Base-by-base conservation (phyloP, 1,284 basidiomycete species). In the Fomitopsis palustris region DNA sequence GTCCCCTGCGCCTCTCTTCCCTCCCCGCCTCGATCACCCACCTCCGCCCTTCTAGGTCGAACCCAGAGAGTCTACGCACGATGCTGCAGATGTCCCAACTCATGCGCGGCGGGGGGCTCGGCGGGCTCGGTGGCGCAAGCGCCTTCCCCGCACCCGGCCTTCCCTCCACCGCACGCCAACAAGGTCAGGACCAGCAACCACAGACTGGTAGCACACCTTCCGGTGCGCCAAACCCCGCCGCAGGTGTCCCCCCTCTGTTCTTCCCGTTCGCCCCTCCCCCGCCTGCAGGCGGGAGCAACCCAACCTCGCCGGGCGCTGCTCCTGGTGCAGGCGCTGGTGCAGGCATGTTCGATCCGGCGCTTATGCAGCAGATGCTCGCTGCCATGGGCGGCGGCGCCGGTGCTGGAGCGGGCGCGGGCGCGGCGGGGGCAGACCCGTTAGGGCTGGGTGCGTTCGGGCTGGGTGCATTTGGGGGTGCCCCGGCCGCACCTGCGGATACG, bases 61-160 rank as follows among this genome's bases (percentile, higher is more conserved):
- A 93, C 71, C 93, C 93, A 0, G 86, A 93, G 58, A 78, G 79
- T n/a, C 77, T 94, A 61, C 84, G 87, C 58, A 81, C 84, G 66
- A 92, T 95, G 88, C 80, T 95, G 69, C 89, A 88, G 68, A 92
- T 94, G 89, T 86, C 88, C 2, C 71, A 78, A 16, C 69, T 82
- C 73, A 75, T 92, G 67, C 79, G 80, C 47, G 78, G 77, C 37
- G 64, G 68, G 16, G 71, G 71, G 25, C 53, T 67, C 47, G 69
- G 70, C 17, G 60, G 65, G 12, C 49, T 8, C 16, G 60, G 63
- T 16, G 69, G 64, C 45, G 53, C 25, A 4, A 65, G 65, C 17
- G 59, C 63, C 9, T 86, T 88, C 75, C 86, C 86, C 16, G 84
- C 85, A 0, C 85, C 88, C 0, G 87, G 87, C 4, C 70, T 78